These are phyloP conservation scores for Penicilliopsis zonata DNA, from an alignment of 495 filamentous ascomycete species.

Conservation along the genomic window DNA sequence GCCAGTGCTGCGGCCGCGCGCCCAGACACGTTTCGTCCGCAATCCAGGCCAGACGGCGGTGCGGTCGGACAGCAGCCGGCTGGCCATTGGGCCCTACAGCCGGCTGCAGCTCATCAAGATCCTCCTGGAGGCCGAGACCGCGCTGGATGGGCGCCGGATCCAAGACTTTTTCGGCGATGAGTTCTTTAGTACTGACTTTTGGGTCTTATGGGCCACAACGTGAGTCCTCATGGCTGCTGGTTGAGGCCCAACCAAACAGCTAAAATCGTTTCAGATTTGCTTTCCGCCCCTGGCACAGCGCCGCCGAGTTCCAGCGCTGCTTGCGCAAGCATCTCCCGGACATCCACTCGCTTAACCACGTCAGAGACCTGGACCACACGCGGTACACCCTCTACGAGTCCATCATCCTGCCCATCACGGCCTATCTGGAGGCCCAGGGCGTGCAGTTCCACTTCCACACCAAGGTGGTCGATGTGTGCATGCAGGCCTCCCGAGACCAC, in stretches of 20 bases:
- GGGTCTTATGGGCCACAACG: constrained; percentile 25
- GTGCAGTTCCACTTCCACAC: constrained; percentile 32
- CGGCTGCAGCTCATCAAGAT: constrained; percentile 17
- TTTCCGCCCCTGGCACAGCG: constrained; percentile 27
- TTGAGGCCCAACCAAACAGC: too few species aligned
- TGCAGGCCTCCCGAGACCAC: constrained; percentile 1
- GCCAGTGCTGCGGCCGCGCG: too few species aligned
- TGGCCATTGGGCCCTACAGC: constrained; percentile 7
- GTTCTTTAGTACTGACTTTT: constrained; percentile 27
- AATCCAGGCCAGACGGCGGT: too few species aligned
- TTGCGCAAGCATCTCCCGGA: constrained; percentile 14
- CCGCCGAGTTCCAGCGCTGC: constrained; percentile 19
- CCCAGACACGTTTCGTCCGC: too few species aligned
- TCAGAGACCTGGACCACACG: constrained; percentile 15
- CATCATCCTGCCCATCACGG: constrained; percentile 23
- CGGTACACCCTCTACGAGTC: constrained; percentile 29
- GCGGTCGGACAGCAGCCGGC: neutral
- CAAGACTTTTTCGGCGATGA: constrained; percentile 17
- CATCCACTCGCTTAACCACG: constrained; percentile 14
- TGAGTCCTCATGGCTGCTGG: constrained; percentile 5
- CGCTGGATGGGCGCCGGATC: constrained; percentile 16
- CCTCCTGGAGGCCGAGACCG: constrained; percentile 13
- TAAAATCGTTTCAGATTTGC: constrained; percentile 14
- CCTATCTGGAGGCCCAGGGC: constrained; percentile 22
- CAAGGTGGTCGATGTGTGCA: constrained; percentile 16